Evolutionary conservation across 179 eudicot species (phyloP), one percentile per base, ranked within the genome.

Genomic region (Sideroxylon spinosum): DNA sequence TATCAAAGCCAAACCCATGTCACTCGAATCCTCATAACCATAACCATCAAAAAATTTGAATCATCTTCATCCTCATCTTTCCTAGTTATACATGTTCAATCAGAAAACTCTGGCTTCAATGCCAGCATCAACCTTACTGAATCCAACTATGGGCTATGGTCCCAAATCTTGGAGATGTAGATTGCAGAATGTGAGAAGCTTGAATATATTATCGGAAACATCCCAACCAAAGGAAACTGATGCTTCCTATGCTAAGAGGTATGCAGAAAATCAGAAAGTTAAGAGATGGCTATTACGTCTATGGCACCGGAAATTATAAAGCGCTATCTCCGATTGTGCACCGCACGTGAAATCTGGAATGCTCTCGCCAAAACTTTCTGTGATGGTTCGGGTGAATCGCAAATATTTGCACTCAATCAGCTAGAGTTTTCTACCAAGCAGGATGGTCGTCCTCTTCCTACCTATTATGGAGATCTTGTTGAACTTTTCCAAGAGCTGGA

Each of bases 291-390:
- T 52, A 52, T 13, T 52, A 52, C 56, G 2, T 52, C 56, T 9
- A 52, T 52, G 56, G 7, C 56, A 9, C 68, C 68, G 5, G 44
- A 64, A 17, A 9, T 64, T 12, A 25, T 64, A 44, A 64, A 25
- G 68, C 46, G 17, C 2, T 26, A 64, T 13, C 68, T 64, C 5
- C 19, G 17, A 26, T 26, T 64, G 17, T 17, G 68, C 17, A 64
- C 19, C 17, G 68, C 68, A 23, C 19, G 17, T 5, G 77, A 74
- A 74, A 74, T 74, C 17, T 59, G 66, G 67, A 59, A 17, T 16
- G 67, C 77, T 26, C 52, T 59, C 7, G 65, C 77, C 67, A 74
- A 74, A 59, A 53, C 77, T 0, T 74, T 74, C 67, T 74, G 59
- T 56, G 77, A 74, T 74, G 67, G 77, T 0, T 26, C 66, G 0